Percentiles rank a stretch among this genome's conserved stretches.
phyloP scores from a whole-genome alignment of 140 eudicot species.

The Stevia rebaudiana region DNA sequence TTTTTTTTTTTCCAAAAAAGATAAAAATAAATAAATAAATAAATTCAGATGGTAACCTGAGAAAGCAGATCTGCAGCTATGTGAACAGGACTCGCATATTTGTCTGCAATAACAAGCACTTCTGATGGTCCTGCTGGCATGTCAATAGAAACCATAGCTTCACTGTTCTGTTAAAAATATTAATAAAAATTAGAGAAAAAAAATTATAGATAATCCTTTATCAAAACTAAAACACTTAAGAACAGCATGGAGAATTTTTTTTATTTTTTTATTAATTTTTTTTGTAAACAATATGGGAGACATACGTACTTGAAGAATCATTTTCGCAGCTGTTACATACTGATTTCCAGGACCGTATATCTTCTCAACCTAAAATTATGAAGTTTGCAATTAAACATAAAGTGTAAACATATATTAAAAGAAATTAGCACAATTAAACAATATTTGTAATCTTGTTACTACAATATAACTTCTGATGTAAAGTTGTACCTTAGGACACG shows the following conservation, averaged over 20 bases:
- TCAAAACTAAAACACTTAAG: slow-evolving; percentile 5
- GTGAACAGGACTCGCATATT: slow-evolving; percentile 83
- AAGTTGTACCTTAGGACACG: slow-evolving; percentile 84
- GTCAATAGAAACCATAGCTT: slow-evolving; percentile 98
- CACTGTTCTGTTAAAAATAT: slow-evolving; percentile 66
- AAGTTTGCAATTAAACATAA: neutral
- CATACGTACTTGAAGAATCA: slow-evolving; percentile 82
- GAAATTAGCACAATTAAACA: neutral
- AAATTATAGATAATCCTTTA: neutral
- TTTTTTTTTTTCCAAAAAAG: too few relatives aligned
- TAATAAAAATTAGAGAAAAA: neutral
- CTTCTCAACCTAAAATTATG: slow-evolving; percentile 68
- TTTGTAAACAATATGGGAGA: neutral
- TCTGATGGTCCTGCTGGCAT: slow-evolving; percentile 99
- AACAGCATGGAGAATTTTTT: neutral
- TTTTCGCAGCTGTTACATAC: slow-evolving; percentile 98
- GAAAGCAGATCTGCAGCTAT: slow-evolving; percentile 94
- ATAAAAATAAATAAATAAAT: neutral
- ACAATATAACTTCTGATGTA: neutral
- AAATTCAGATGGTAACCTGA: slow-evolving; percentile 45
- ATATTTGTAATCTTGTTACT: neutral
- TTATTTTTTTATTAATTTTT: too few relatives aligned
- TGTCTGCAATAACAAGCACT: slow-evolving; percentile 97
- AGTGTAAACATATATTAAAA: neutral
- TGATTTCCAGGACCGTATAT: slow-evolving; percentile 99